Evolutionary conservation across 441 rosid species (phyloP), one percentile per base, ranked within the genome.

Genomic region (Aleurites moluccanus): DNA sequence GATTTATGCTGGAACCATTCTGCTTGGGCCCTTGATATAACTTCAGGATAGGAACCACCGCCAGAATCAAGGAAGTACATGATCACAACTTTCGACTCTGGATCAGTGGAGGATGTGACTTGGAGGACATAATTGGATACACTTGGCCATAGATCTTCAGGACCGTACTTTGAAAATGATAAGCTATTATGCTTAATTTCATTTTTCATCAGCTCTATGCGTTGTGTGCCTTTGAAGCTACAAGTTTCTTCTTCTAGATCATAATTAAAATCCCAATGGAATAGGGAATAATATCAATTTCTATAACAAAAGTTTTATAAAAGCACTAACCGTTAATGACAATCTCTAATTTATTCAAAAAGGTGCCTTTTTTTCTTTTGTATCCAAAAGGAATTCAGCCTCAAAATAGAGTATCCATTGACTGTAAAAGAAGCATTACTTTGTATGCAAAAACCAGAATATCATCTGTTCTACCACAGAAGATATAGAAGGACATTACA

Each of bases 11-110:
- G 75, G 83, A 94, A 92, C 98, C 98, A 92, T 45, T 90, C 85
- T 63, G 87, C 88, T 81, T 94, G 97, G 74, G 92, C 84, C 57
- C 70, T 82, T 75, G 98, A 94, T 75, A 89, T 81, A 70, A 91
- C 89, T 74, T 84, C 85, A 1, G 92, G 94, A 61, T 92, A 94
- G 21, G 98, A 90, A 18, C 97, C 98, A 61, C 97, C 97, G 1
- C 98, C 98, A 35, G 97, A 94, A 85, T 94, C 98, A 25, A 94
- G 88, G 79, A 91, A 90, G 82, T 94, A 94, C 66, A 94, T 79
- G 77, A 83, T 83, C 57, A 78, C 85, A 57, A 90, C 74, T 0
- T 83, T 82, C 27, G 76, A 75, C 49, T 63, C 62, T 3, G 86
- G 82, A 73, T 70, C 73, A 59, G 83, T 69, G 0, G 82, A 79